Conservation (phyloP, 2,329 filamentous ascomycete genomes). For the Fusarium sp. region DNA sequence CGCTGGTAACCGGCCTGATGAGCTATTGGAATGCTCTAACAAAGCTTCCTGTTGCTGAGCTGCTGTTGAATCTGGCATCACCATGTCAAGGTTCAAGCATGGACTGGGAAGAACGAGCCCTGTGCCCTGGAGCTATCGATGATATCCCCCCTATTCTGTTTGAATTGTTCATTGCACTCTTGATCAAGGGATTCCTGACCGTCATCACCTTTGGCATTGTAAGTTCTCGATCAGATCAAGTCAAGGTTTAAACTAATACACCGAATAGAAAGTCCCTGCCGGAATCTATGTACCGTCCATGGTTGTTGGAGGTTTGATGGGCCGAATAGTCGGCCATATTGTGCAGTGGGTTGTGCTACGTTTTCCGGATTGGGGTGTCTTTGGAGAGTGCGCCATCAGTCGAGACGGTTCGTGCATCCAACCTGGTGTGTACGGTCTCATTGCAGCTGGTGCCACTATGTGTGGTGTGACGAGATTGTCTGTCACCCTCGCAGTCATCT, state of each 20-base stretch:
- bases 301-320: constrained; percentile 95
- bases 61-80: constrained; percentile 89
- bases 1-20: constrained; percentile 82
- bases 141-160: constrained; percentile 83
- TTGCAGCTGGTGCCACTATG: constrained; percentile 97
- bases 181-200: constrained; percentile 91
- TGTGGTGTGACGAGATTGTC: constrained; percentile 95
- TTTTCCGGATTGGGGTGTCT: constrained; percentile 78
- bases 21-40: constrained; percentile 96
- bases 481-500: constrained; percentile 91
- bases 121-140: constrained; percentile 78
- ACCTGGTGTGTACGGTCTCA: constrained; percentile 95
- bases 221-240: constrained; percentile 46
- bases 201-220: constrained; percentile 91
- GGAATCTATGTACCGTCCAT: constrained; percentile 99
- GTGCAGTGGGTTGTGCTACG: constrained; percentile 84
- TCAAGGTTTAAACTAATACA: constrained; percentile 31
- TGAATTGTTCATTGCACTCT: constrained; percentile 79
- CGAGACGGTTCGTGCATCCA: constrained; percentile 87
- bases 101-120: constrained; percentile 71
- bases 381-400: constrained; percentile 76
- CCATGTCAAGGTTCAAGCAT: constrained; percentile 80
- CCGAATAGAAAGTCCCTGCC: constrained; percentile 81
- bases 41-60: constrained; percentile 87
- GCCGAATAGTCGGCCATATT: constrained; percentile 85